Evolutionary conservation across 805 yeast genomes (phyloP).

Genomic region (Zygotorulaspora sp.): DNA sequence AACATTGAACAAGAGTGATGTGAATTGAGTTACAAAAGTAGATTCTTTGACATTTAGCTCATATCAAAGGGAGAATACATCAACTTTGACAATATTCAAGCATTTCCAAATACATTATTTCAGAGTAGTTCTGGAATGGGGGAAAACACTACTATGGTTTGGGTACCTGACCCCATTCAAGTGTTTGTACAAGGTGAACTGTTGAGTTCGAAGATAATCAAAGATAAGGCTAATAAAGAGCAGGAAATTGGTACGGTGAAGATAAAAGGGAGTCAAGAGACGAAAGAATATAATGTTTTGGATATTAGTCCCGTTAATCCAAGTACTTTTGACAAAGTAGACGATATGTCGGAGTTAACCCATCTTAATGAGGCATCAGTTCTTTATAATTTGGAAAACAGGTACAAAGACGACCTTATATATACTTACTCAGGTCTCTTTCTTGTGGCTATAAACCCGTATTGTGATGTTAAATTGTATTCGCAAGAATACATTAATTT

Average conservation of each 20-base stretch:
- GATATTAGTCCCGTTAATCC: constrained; percentile 64
- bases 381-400: constrained; percentile 69
- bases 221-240: constrained; percentile 23
- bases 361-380: constrained; percentile 94
- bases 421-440: constrained; percentile 95
- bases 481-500: constrained; percentile 50
- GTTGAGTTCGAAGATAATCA: constrained; percentile 15
- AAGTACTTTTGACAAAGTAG: constrained; percentile 79
- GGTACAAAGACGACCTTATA: constrained; percentile 74
- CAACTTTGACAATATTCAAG: no score
- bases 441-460: constrained; percentile 93
- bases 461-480: constrained; percentile 69
- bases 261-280: constrained; percentile 15
- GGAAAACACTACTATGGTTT: constrained; percentile 19
- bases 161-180: constrained; percentile 32
- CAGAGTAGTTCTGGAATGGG: constrained; percentile 9
- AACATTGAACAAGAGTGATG: not conserved
- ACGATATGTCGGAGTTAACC: constrained; percentile 94
- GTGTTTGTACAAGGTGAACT: constrained; percentile 30
- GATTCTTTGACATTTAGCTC: not conserved
- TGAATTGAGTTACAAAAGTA: not conserved
- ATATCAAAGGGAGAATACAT: no score
- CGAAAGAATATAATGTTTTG: constrained; percentile 27
- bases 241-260: constrained; percentile 21
- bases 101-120: no score